These are phyloP conservation scores for Parascedosporium putredinis DNA, from an alignment of 2,329 filamentous ascomycete genomes.

Conservation along the genomic window DNA sequence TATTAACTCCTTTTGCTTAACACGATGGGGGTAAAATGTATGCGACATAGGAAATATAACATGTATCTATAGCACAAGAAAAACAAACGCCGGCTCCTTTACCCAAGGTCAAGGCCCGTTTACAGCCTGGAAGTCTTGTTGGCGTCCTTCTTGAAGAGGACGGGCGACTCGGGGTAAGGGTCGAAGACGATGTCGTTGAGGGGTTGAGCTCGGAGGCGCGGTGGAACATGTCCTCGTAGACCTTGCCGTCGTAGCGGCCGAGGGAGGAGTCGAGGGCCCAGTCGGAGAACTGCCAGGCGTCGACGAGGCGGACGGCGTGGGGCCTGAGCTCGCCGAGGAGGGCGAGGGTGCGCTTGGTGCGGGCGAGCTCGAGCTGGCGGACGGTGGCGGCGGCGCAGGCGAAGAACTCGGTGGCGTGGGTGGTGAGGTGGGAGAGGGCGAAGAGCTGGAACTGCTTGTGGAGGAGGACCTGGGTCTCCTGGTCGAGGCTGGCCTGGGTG, in stretches of 20 bases:
- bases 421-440: conserved; percentile 51
- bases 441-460: conserved; percentile 78
- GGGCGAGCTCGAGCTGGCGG: conserved; percentile 59
- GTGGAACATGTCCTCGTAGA: conserved; percentile 69
- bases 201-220: conserved; percentile 64
- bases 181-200: conserved; percentile 63
- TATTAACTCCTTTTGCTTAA: too few species aligned
- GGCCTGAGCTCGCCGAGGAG: conserved; percentile 62
- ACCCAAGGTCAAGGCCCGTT: too few species aligned
- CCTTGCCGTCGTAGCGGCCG: conserved; percentile 61
- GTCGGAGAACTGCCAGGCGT: conserved; percentile 67
- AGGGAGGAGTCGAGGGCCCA: conserved; percentile 66
- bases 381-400: conserved; percentile 57
- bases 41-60: too few species aligned
- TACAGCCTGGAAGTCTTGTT: too few species aligned
- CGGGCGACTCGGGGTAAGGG: conserved; percentile 50
- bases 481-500: conserved; percentile 42
- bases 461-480: conserved; percentile 46
- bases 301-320: conserved; percentile 61
- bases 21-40: too few species aligned
- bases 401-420: conserved; percentile 64
- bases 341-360: conserved; percentile 57
- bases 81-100: too few species aligned
- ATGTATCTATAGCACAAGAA: too few species aligned
- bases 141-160: too few species aligned